Conservation (phyloP, 2,329 filamentous ascomycete genomes). For the Aureobasidium sp. region DNA sequence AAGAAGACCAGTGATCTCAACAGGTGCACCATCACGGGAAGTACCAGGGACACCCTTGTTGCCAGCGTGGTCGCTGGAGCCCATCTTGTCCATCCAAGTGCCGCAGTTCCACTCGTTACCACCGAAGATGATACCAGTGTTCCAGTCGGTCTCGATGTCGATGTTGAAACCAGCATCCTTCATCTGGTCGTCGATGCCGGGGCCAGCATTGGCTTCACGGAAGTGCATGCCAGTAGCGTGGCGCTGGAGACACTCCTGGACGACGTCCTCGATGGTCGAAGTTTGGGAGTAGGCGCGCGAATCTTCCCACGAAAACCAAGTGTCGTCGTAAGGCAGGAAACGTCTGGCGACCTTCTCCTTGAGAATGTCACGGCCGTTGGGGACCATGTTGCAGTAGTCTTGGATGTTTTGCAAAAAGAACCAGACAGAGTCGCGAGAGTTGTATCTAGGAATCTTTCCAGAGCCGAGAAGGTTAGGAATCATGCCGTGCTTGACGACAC, state of each 20-base stretch:
- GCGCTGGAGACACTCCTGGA: constrained; percentile 87
- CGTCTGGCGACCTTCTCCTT: constrained; percentile 70
- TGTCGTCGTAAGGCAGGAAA: constrained; percentile 92
- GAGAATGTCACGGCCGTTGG: constrained; percentile 65
- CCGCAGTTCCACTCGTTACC: constrained; percentile 93
- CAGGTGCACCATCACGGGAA: constrained; percentile 88
- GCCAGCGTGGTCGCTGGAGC: constrained; percentile 83
- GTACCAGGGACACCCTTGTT: constrained; percentile 93
- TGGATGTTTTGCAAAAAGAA: constrained; percentile 96
- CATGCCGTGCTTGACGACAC: constrained; percentile 96
- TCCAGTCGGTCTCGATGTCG: constrained; percentile 84
- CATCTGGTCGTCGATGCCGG: constrained; percentile 87
- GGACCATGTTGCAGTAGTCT: constrained; percentile 77
- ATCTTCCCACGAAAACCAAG: constrained; percentile 80
- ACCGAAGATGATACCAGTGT: constrained; percentile 82
- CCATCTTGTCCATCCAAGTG: constrained; percentile 99
- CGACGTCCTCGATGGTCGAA: constrained; percentile 77
- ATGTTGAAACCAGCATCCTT: constrained; percentile 85
- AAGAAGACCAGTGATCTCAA: constrained; percentile 88
- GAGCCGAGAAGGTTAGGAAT: constrained; percentile 88
- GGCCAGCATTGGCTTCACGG: constrained; percentile 87
- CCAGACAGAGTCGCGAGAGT: constrained; percentile 93
- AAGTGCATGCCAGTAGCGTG: constrained; percentile 89
- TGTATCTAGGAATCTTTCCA: constrained; percentile 81
- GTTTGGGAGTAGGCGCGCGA: constrained; percentile 74